Evolutionary conservation across 495 filamentous ascomycete species (phyloP), one percentile per base, ranked within the genome.

Genomic region (Penicillium egyptiacum): DNA sequence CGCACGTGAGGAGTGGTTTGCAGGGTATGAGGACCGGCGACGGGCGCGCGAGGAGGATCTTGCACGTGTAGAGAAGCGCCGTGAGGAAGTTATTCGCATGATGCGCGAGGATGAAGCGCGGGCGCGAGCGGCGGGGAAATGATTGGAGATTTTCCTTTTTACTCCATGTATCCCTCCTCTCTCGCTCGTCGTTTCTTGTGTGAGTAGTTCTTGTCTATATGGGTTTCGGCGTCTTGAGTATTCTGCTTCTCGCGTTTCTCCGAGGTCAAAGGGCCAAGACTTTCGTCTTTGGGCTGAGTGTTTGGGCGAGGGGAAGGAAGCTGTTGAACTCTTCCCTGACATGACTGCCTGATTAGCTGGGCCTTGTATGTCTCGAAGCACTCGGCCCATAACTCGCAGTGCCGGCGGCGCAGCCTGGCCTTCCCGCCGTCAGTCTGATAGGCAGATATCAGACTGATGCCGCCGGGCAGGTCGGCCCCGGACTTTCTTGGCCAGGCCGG

Each of bases 1-100:
- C 17, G 94, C 94, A 60, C 79, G 94, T 28, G 90, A 95, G 69
- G 90, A 98, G 66, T 98, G 94, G 95, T 97, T 98, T 67, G 81
- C 83, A 44, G 79, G 77, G 44, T 80, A 83, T 59, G 79, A 87
- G 60, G 82, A 90, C 73, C 79, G 91, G 63, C 78, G 81, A 50
- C 73, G 74, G 39, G 80, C 84, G 75, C 70, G 80, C 47, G 85
- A 88, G 70, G 76, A 79, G 51, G 86, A 88, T 48, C 78, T 82
- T 52, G 73, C 67, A 26, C 58, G 51, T 42, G 74, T 77, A 3
- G 74, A 76, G 64, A 71, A 75, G 71, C 60, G 78, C 54, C 68
- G 76, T 56, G 71, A 70, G 66, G 74, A 76, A 59, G 73, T 72
- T 39, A 79, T 76, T 54, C 62, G 51, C 60, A 80, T 84, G 78